Base-by-base conservation (phyloP, 2,329 filamentous ascomycete species). In the Pseudogymnoascus sp. region DNA sequence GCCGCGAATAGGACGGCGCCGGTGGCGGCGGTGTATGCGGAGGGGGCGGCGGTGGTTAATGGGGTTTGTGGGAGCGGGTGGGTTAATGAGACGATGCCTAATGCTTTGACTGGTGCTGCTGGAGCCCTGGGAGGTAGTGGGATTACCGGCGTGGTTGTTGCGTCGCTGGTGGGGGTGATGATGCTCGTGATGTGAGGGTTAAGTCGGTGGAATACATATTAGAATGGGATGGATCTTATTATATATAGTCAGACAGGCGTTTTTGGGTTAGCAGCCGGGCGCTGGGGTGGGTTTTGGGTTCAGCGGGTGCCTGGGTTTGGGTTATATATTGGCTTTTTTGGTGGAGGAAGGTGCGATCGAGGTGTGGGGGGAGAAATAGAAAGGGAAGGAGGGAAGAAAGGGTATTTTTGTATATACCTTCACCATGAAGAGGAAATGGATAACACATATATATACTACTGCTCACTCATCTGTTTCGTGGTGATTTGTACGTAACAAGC, bases 1-100 rank as follows among this genome's bases (percentile, higher is more conserved):
- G 86, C 90, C 0, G 79, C 82, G 12, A 85, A 92, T 69, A 79
- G 84, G 37, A 82, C 79, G 3, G 85, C 89, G 68, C 83, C 86
- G 6, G 82, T 97, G 56, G 83, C 84, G 25, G 74, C 78, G 14
- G 89, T 87, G 0, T 97, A 97, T 73, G 76, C 81, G 5, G 70
- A 77, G 8, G 91, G 92, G 0, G 93, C 93, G 0, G 76, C 82
- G 66, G 84, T 88, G 69, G 82, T 97, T 61, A 89, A 96, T 71
- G 78, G 84, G 9, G 79, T 81, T 2, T 88, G 86, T 69, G 86
- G 86, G 0, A 74, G 78, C 0, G 73, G 72, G 12, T 88, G 85
- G 67, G 82, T 84, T 65, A 87, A 86, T 66, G 75, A 77, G 42
- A 82, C 79, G n/a, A 71, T 87, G 2, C 78, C 82, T 0, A 74